Conservation (phyloP, 1,139 yeast genomes). For the Diutina neorugosa region DNA sequence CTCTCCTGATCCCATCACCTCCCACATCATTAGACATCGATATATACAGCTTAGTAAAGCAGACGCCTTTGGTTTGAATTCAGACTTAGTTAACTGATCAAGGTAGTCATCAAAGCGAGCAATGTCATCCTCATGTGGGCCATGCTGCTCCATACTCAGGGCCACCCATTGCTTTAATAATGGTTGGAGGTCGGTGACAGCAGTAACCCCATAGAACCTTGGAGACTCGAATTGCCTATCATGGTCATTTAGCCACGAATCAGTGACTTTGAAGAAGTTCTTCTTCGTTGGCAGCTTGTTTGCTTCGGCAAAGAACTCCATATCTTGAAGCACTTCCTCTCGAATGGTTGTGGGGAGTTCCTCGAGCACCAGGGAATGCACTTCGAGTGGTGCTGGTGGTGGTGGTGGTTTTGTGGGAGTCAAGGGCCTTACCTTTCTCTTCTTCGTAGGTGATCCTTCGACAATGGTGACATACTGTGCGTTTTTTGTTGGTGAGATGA, state of each 20-base stretch:
- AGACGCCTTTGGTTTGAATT: neutral
- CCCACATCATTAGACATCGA: neutral
- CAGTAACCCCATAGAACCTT: conserved; percentile 21
- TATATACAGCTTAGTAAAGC: neutral
- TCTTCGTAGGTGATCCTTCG: conserved; percentile 19
- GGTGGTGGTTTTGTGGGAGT: conserved; percentile 7
- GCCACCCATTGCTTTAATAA: conserved; percentile 38
- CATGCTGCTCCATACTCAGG: conserved; percentile 28
- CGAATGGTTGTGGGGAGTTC: conserved; percentile 36
- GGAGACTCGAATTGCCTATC: conserved; percentile 9
- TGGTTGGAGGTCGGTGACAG: conserved; percentile 22
- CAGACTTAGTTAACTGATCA: conserved; percentile 11
- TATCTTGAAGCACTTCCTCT: conserved; percentile 28
- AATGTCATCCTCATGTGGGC: conserved; percentile 52
- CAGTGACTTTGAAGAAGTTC: conserved; percentile 13
- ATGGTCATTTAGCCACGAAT: conserved; percentile 17
- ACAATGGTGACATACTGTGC: conserved; percentile 15
- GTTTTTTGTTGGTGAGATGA: conserved; percentile 6
- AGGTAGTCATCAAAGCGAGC: conserved; percentile 21
- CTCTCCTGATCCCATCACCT: neutral
- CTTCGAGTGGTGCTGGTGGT: conserved; percentile 9
- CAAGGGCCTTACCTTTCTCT: conserved; percentile 10
- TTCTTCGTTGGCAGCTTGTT: conserved; percentile 14
- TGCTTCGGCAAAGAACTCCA: conserved; percentile 18
- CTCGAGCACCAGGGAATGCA: conserved; percentile 19